Conservation (phyloP, 2,329 filamentous ascomycete genomes). For the Penicillium olsonii region DNA sequence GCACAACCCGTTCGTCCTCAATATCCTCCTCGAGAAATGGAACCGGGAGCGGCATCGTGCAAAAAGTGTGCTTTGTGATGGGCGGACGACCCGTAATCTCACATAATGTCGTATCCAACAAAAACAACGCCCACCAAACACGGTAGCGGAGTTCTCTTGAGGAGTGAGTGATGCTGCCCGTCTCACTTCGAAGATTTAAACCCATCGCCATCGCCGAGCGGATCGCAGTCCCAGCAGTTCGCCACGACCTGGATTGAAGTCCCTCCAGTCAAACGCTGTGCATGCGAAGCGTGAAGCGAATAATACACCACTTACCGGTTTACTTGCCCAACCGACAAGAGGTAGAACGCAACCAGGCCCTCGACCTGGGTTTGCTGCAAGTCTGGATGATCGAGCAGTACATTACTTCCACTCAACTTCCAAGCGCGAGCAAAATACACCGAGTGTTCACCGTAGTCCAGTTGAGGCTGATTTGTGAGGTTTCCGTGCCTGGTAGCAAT, state of each 20-base stretch:
- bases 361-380: conserved; percentile 48
- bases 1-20: conserved; percentile 30
- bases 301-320: conserved; percentile 36
- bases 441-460: conserved; percentile 36
- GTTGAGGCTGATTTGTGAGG: conserved; percentile 29
- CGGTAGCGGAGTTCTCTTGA: conserved; percentile 47
- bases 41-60: conserved; percentile 44
- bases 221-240: conserved; percentile 42
- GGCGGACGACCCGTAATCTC: conserved; percentile 47
- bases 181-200: conserved; percentile 46
- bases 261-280: neutral
- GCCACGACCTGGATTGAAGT: conserved; percentile 41
- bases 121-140: conserved; percentile 48
- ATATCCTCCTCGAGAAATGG: conserved; percentile 44
- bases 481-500: conserved; percentile 42
- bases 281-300: neutral
- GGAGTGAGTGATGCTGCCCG: conserved; percentile 32
- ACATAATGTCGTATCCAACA: conserved; percentile 43
- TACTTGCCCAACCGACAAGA: conserved; percentile 43
- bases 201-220: conserved; percentile 46
- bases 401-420: conserved; percentile 39
- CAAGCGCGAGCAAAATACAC: conserved; percentile 48
- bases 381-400: conserved; percentile 43
- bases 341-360: conserved; percentile 43
- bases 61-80: conserved; percentile 40